Evolutionary conservation across 768 basidiomycete species (phyloP), one percentile per base, ranked within the genome.

Genomic region (Lactarius trivialis): DNA sequence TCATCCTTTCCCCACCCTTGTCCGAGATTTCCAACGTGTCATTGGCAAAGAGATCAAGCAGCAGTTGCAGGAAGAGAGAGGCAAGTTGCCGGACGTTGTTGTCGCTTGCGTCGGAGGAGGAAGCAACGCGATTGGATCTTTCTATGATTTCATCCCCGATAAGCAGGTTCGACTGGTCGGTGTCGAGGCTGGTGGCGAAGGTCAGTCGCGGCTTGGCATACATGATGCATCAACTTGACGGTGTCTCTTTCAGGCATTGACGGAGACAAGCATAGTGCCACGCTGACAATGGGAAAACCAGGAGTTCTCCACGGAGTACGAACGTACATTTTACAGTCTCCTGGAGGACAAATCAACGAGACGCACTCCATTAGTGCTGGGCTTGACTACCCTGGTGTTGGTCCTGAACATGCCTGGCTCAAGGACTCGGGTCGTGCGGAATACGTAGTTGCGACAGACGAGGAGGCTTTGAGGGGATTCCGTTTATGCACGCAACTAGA

Each of bases 21-120:
- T 99, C 48, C 88, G 97, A 52, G 97, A 99, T 74, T 98, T 95
- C 83, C 97, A 99, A 72, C 86, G 87, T 67, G 83, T 98, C 39
- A 99, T 99, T 67, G 89, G 96, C 3, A 78, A 87, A 71, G 97
- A 99, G 76, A 97, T 98, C 77, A 98, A 93, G 75, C 76, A 76
- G 19, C 97, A 98, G 74, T 73, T 98, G 65, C 73, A 82, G 56
- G 86, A 82, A 56, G 76, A 74, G 49, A 80, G 79, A 50, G 89
- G 91, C 24, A 97, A 95, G 74, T 83, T 98, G 4, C 97, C 96
- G 8, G 94, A 98, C 67, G 91, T 84, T 4, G 84, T 99, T 49
- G 89, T 98, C 6, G 97, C 97, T 28, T 99, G 97, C 73, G 97
- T 98, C 48, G 97, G 97, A 30, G 97, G 97, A 53, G 97, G 97